Evolutionary conservation across 352 stramenopile genomes (phyloP), one percentile per base, ranked within the genome.

Genomic region (Globisporangium radiosum): DNA sequence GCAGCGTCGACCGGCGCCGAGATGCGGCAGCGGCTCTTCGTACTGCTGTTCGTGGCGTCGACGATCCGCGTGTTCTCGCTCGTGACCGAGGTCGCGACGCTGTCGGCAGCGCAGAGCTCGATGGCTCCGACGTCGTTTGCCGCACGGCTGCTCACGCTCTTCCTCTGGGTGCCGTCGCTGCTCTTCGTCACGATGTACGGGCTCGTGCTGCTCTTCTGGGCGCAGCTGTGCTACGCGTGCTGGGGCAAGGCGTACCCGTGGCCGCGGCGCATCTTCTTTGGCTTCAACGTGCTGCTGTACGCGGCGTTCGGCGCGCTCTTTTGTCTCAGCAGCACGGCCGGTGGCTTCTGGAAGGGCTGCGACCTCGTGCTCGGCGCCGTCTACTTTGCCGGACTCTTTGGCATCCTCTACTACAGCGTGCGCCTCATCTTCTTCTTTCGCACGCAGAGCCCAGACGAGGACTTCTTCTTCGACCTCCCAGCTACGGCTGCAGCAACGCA

Each of bases 121-220:
- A 72, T 78, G 42, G 66, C 68, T 15, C 38, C 59, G 7, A 71
- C 71, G 6, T 81, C 72, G 19, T 56, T 85, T 33, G 75, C 77
- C 65, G 70, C 65, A 57, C 69, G 71, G 7, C 57, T 91, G 54
- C 67, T 86, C 38, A 68, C 70, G 42, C 60, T 90, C 44, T 87
- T 93, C 61, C 62, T 90, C 15, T 89, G 82, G 75, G 69, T 93
- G 13, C 84, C 84, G 36, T 78, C 76, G 57, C 81, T 93, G 66
- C 72, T 93, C n/a, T 93, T 91, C 53, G 72, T 91, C 63, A 86
- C 77, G 59, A 93, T 88, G 76, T 91, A 93, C 56, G 81, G 77
- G 9, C 78, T 93, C 38, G 79, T 93, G 67, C 71, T 93, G 65
- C 78, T 93, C 50, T 93, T 93, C 55, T 91, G 81, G 75, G 81